Base-by-base conservation (phyloP, 108 stramenopile species). In the Hondaea fermentalgiana region DNA sequence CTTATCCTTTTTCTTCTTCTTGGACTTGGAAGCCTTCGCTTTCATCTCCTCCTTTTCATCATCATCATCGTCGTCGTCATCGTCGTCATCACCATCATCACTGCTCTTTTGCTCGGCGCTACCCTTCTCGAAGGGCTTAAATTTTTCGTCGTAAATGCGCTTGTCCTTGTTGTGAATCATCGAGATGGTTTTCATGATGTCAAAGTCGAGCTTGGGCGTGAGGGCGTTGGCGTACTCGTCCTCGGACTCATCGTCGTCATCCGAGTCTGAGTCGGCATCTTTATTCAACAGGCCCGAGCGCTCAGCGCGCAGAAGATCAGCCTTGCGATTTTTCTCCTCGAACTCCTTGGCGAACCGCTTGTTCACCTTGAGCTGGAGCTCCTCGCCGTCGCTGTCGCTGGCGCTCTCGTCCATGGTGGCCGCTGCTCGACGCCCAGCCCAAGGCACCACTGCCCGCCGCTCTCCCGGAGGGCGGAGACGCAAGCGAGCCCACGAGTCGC, bases 131-230 rank as follows among this genome's bases (percentile, higher is more conserved):
- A 87, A 87, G 28, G 58, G 60, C 57, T 72, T 49, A 21, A 58
- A 72, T 19, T 53, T 28, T 12, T 59, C 23, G 19, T 90, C 87
- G 89, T 91, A 91, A 6, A 91, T 90, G 45, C 47, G 58, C 19
- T 89, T 89, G 88, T 91, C 91, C 55, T 89, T 91, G 5, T 87
- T 89, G 12, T 51, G 21, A 10, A 91, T 89, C 69, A 57, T 59
- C 55, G 87, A 72, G 87, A 91, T 87, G 5, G 87, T 60, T 25
- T 90, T 64, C 90, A 90, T 87, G 44, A 90, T 87, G 47, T 90
- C 58, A 8, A 69, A 16, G 87, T 59, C 60, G 19, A 53, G 29
- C 60, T 58, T 58, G 60, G 49, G 8, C 12, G 29, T 53, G 23
- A 88, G 29, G 8, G 60, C 88, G 42, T 35, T 29, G 35, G 58